These are phyloP conservation scores for Peltaster fructicola DNA, from an alignment of 2,329 filamentous ascomycete species.

Conservation along the genomic window DNA sequence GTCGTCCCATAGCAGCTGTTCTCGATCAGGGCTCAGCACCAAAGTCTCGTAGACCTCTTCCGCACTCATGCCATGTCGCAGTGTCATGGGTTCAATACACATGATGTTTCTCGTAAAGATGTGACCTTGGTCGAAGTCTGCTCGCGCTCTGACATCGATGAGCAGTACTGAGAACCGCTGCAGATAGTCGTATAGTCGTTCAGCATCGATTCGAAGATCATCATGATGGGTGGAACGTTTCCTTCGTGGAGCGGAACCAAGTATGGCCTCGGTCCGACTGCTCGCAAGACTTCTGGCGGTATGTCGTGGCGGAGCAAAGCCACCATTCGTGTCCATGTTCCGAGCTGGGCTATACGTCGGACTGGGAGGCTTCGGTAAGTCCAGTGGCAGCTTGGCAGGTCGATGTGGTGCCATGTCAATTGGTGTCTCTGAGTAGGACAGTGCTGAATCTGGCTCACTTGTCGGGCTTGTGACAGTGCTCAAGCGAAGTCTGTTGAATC, in stretches of 20 bases:
- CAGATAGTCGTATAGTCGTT: constrained; percentile 56
- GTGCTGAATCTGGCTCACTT: too few species aligned
- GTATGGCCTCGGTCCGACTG: constrained; percentile 16
- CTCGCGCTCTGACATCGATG: constrained; percentile 68
- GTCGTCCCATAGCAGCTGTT: constrained; percentile 56
- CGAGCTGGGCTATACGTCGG: constrained; percentile 65
- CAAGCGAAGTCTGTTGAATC: constrained; percentile 16
- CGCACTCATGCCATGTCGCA: constrained; percentile 49
- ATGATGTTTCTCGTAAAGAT: constrained; percentile 71
- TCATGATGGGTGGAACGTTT: too few species aligned
- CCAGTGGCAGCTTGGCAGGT: constrained; percentile 30
- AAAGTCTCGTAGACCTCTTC: constrained; percentile 50
- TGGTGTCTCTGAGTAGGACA: too few species aligned
- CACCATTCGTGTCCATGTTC: constrained; percentile 48
- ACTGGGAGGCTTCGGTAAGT: constrained; percentile 53
- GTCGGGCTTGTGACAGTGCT: too few species aligned
- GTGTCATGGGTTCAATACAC: constrained; percentile 70
- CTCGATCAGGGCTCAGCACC: constrained; percentile 52
- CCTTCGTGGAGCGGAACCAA: constrained; percentile 8
- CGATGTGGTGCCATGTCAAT: too few species aligned
- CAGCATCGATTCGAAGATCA: constrained; percentile 49
- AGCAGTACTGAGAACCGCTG: constrained; percentile 51
- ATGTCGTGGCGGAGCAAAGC: constrained; percentile 46
- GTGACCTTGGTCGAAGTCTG: constrained; percentile 74
- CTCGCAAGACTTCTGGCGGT: constrained; percentile 47